Evolutionary conservation across 331 rosid genomes (phyloP), one percentile per base, ranked within the genome.

Genomic region (Telfairia occidentalis): DNA sequence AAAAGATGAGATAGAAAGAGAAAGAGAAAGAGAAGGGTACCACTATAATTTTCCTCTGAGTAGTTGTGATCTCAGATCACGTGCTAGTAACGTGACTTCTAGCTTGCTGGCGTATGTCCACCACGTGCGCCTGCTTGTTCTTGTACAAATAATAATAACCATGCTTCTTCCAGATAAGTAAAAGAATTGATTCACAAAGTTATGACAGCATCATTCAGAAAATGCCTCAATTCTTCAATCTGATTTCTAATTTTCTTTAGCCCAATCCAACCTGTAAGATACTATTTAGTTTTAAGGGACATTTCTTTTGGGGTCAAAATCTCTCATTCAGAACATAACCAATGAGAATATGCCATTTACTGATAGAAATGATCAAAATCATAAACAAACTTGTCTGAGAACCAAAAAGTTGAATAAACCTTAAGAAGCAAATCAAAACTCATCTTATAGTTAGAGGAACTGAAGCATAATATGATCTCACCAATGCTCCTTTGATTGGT

Each of bases 81-180:
- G 73, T 66, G 73, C 52, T 35, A 66, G 19, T 38, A 45, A 66
- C 49, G 73, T 66, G 73, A 66, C 53, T 42, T 66, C 52, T 63
- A 34, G 35, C 48, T 10, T 38, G 11, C 29, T 23, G 73, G 29
- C 32, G 2, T 12, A 65, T 65, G 50, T 65, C 73, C 50, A 66
- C 53, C 73, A 66, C 73, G 34, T 66, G 73, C 73, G 38, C 52
- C 53, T 66, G 34, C 73, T 38, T 38, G 1, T 4, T 21, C 66
- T 59, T 59, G 37, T 12, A 28, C 65, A 26, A 24, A 6, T 42
- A 23, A 23, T 64, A 19, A 19, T 12, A 24, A 65, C 73, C 73
- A 30, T 28, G 37, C 63, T 57, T 57, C 45, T 32, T 38, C 45
- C 45, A 40, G 45, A 40, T 40, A 5, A 40, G n/a, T n/a, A 40